Evolutionary conservation across 345 rosid species (phyloP).

Genomic region (Salix dunnii): DNA sequence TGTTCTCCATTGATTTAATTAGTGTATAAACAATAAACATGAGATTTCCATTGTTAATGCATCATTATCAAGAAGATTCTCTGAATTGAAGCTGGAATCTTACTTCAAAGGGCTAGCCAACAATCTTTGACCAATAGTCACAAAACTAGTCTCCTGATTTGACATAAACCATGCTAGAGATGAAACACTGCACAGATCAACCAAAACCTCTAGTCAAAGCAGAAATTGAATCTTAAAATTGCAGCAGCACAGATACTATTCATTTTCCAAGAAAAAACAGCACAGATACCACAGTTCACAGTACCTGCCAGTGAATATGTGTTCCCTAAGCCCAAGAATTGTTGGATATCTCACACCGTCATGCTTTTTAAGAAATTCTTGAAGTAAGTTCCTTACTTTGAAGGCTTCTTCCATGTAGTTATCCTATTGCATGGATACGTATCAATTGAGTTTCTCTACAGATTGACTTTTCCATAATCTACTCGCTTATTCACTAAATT

Average conservation of each 20-base stretch:
- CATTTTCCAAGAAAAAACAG: neutral
- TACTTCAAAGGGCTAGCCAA: constrained; percentile 93
- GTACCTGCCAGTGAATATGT: constrained; percentile 97
- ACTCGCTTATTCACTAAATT: too few relatives aligned
- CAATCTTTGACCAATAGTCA: constrained; percentile 93
- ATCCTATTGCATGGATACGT: constrained; percentile 39
- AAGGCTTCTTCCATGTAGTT: constrained; percentile 99
- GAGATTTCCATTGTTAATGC: neutral
- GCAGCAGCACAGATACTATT: neutral
- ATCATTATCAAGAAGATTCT: too few relatives aligned
- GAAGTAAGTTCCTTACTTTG: constrained; percentile 88
- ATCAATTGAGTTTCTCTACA: too few relatives aligned
- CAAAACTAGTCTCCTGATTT: constrained; percentile 99
- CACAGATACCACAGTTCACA: too few relatives aligned
- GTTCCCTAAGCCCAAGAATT: constrained; percentile 95
- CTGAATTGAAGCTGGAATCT: constrained; percentile 5
- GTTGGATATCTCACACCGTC: constrained; percentile 90
- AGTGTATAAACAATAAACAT: neutral
- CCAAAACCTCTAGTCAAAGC: neutral
- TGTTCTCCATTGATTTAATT: neutral
- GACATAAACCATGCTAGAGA: constrained; percentile 99
- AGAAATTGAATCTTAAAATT: neutral
- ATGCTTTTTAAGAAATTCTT: constrained; percentile 91
- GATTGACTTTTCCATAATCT: neutral
- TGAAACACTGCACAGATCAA: constrained; percentile 67